These are phyloP conservation scores for Mentha longifolia DNA, from an alignment of 257 asterid genomes.

Conservation along the genomic window DNA sequence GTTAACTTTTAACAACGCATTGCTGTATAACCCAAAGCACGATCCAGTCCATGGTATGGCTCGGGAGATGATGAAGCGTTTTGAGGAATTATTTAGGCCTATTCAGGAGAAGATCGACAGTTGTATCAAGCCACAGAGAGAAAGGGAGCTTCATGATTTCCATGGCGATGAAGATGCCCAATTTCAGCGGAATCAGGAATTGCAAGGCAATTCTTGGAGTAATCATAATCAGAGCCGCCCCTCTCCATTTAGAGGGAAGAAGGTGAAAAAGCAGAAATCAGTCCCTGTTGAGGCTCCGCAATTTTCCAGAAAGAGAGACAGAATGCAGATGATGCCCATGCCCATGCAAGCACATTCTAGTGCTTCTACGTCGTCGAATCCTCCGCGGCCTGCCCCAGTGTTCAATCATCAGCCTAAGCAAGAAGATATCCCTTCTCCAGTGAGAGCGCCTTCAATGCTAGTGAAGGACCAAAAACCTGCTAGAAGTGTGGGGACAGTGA, in stretches of 20 bases:
- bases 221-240: conserved; percentile 39
- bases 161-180: conserved; percentile 31
- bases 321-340: conserved; percentile 40
- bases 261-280: conserved; percentile 41
- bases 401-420: conserved; percentile 30
- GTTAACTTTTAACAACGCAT: conserved; percentile 79
- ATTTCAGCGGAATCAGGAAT: conserved; percentile 44
- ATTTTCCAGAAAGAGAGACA: conserved; percentile 45
- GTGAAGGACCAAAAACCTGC: conserved; percentile 38
- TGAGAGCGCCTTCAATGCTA: conserved; percentile 46
- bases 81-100: conserved; percentile 76
- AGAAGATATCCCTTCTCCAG: conserved; percentile 58
- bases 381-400: conserved; percentile 31
- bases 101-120: conserved; percentile 55
- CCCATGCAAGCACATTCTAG: conserved; percentile 61
- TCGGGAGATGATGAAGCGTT: conserved; percentile 50
- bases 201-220: conserved; percentile 80
- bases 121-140: conserved; percentile 37
- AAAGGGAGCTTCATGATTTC: conserved; percentile 31
- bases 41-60: conserved; percentile 75
- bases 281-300: conserved; percentile 32
- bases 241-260: conserved; percentile 56
- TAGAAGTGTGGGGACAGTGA: conserved; percentile 34
- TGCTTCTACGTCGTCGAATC: conserved; percentile 61
- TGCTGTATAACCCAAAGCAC: conserved; percentile 78